These are phyloP conservation scores for Trichosporon sp. DNA, from an alignment of 1,284 basidiomycete species.

Conservation along the genomic window DNA sequence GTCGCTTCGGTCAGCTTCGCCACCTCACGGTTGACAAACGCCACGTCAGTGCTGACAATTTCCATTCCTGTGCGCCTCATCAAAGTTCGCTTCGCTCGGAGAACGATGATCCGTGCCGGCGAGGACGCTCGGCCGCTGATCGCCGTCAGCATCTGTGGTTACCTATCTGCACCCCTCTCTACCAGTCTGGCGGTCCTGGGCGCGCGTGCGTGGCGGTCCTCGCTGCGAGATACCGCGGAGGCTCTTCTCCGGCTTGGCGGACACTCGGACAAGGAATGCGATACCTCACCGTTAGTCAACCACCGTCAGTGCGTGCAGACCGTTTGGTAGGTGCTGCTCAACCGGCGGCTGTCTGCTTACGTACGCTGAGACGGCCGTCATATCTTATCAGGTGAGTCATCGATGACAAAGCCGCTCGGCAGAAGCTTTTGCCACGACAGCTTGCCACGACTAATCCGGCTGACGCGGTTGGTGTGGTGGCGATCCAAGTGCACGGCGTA, in stretches of 20 bases:
- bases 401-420: neutral
- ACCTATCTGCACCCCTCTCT: neutral
- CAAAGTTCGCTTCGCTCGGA: neutral
- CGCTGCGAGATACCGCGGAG: neutral
- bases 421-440: neutral
- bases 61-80: neutral
- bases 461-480: neutral
- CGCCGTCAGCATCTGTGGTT: neutral
- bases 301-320: neutral
- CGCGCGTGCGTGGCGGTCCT: neutral
- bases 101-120: too few species aligned
- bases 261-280: neutral
- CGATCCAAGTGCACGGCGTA: neutral
- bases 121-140: neutral
- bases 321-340: too few species aligned
- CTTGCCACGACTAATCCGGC: neutral
- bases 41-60: neutral
- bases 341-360: neutral
- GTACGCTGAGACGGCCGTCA: neutral
- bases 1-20: too few species aligned
- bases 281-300: neutral
- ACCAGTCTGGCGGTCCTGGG: neutral
- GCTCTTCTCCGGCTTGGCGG: neutral
- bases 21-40: too few species aligned
- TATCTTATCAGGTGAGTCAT: neutral